A percentile compares a stretch with the other conserved stretches of the same genome.
Conservation (phyloP, 805 yeast genomes). For the Saccharomycopsis fibuligera region DNA sequence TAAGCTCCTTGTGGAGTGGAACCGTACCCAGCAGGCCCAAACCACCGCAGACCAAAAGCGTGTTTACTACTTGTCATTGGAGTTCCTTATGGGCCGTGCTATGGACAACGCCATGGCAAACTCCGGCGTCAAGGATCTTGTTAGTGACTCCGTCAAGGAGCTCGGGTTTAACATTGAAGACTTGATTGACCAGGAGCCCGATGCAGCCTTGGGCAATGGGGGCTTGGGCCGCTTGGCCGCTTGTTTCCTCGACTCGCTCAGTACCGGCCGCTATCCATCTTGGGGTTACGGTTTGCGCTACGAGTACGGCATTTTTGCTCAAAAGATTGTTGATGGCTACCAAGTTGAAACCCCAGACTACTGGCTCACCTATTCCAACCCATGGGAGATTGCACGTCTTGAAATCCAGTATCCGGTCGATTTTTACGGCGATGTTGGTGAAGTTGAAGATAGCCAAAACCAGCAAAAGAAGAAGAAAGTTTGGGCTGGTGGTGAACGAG, state of each 20-base stretch:
- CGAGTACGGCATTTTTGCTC: slow-evolving; percentile 90
- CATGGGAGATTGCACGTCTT: slow-evolving; percentile 87
- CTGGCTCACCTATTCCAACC: slow-evolving; percentile 83
- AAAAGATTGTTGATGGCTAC: slow-evolving; percentile 82
- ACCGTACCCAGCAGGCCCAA: slow-evolving; percentile 85
- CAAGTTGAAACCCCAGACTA: slow-evolving; percentile 94
- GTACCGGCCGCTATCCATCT: slow-evolving; percentile 82
- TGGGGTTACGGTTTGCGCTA: slow-evolving; percentile 96
- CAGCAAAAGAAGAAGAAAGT: slow-evolving; percentile 52
- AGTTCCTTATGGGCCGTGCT: slow-evolving; percentile 91
- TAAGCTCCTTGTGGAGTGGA: slow-evolving; percentile 79
- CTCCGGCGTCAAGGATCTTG: slow-evolving; percentile 56
- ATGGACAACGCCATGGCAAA: slow-evolving; percentile 90
- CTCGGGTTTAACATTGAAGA: slow-evolving; percentile 88
- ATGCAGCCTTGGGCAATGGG: slow-evolving; percentile 93
- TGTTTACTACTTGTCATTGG: slow-evolving; percentile 79
- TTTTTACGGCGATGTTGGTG: slow-evolving; percentile 76
- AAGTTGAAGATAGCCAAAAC: slow-evolving; percentile 42
- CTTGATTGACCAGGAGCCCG: slow-evolving; percentile 78
- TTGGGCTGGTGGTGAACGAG: slow-evolving; percentile 89
- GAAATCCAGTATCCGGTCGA: slow-evolving; percentile 88
- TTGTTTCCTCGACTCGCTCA: slow-evolving; percentile 83
- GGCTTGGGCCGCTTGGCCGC: slow-evolving; percentile 94
- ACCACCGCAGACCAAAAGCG: slow-evolving; percentile 79
- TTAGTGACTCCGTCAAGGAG: slow-evolving; percentile 51